Conservation (phyloP, 345 rosid species). For the Arabidopsis thaliana region DNA sequence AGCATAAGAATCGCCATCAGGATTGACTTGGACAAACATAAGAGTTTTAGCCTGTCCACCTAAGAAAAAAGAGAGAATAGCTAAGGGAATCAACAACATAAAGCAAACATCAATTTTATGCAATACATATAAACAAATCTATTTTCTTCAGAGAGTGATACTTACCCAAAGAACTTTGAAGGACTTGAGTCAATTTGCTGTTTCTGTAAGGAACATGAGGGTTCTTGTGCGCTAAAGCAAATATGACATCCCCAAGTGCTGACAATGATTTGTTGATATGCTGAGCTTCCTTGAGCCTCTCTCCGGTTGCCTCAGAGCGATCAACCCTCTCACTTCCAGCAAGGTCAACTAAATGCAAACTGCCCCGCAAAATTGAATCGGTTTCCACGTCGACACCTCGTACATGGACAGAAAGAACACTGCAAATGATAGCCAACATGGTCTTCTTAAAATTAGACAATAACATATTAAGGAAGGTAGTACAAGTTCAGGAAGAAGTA, state of each 20-base stretch:
- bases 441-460: not conserved
- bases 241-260: constrained; percentile 96
- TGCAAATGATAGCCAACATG: constrained; percentile 49
- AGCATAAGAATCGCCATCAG: constrained; percentile 86
- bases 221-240: constrained; percentile 85
- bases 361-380: constrained; percentile 78
- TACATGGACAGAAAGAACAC: constrained; percentile 93
- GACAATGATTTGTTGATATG: constrained; percentile 94
- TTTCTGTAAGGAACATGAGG: constrained; percentile 92
- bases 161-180: constrained; percentile 94
- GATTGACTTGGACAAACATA: constrained; percentile 96
- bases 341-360: constrained; percentile 89
- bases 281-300: constrained; percentile 94
- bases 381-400: constrained; percentile 73
- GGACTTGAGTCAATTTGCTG: constrained; percentile 98
- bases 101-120: constrained; percentile 1
- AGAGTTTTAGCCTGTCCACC: constrained; percentile 99
- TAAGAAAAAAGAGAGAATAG: constrained; percentile 37
- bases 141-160: not conserved
- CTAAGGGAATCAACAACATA: constrained; percentile 23
- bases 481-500: constrained; percentile 24
- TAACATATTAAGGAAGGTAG: not conserved
- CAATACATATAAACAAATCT: constrained; percentile 8
- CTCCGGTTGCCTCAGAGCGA: constrained; percentile 97
- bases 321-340: constrained; percentile 99